A percentile compares a stretch with the other conserved stretches of the same genome.
Evolutionary conservation across 768 basidiomycete species (phyloP).

Genomic region (Kwoniella dendrophila): DNA sequence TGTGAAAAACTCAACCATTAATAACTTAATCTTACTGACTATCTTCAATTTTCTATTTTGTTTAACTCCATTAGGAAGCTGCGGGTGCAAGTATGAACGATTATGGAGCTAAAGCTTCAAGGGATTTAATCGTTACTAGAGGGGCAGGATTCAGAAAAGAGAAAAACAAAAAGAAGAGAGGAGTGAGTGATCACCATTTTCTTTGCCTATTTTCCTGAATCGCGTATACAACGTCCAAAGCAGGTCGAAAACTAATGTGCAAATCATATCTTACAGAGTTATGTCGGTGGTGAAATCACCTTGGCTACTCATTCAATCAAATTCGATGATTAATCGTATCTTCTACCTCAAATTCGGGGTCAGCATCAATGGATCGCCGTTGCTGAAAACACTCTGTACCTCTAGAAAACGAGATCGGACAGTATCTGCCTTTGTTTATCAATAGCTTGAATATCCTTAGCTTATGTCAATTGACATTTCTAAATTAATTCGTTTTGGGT

Average conservation of each 20-base stretch:
- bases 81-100: slow-evolving; percentile 70
- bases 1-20: not conserved
- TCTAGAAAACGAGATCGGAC: too few species aligned
- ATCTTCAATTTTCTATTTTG: not conserved
- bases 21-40: not conserved
- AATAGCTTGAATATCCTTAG: too few species aligned
- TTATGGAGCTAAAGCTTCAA: slow-evolving; percentile 82
- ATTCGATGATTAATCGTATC: slow-evolving; percentile 60
- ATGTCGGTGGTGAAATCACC: slow-evolving; percentile 94
- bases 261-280: slow-evolving; percentile 60
- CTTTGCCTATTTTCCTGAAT: not conserved
- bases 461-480: too few species aligned
- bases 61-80: slow-evolving; percentile 43
- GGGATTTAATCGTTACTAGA: slow-evolving; percentile 87
- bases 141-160: slow-evolving; percentile 96
- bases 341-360: too few species aligned
- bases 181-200: slow-evolving; percentile 57
- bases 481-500: too few species aligned
- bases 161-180: slow-evolving; percentile 99
- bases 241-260: not conserved
- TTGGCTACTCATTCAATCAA: slow-evolving; percentile 86
- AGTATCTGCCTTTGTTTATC: too few species aligned
- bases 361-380: too few species aligned
- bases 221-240: not conserved
- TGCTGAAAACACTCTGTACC: too few species aligned